phyloP scores from a whole-genome alignment of 1,284 basidiomycete genomes.

The Trametes pubescens region DNA sequence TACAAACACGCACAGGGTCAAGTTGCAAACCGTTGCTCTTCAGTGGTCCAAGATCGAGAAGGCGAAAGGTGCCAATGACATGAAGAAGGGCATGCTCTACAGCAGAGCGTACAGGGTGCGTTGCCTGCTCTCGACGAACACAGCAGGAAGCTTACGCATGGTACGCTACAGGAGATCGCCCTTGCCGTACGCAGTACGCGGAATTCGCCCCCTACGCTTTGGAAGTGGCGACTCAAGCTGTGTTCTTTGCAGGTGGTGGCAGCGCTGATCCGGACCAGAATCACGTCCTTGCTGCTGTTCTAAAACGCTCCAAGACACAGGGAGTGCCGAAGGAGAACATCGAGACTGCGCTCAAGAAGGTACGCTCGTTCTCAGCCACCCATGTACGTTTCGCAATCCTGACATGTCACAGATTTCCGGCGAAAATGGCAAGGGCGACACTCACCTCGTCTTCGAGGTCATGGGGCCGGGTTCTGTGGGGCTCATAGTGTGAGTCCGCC shows the following conservation, averaged over 20 bases:
- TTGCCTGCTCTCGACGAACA: conserved; percentile 11
- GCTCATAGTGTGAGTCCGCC: conserved; percentile 73
- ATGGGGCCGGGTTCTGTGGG: conserved; percentile 75
- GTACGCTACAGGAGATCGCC: conserved; percentile 66
- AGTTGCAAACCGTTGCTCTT: not conserved
- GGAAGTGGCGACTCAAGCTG: conserved; percentile 2
- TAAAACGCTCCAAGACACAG: conserved; percentile 68
- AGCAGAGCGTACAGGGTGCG: conserved; percentile 67
- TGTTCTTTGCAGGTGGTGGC: conserved; percentile 59
- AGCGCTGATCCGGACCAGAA: conserved; percentile 75
- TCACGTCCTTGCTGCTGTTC: conserved; percentile 62
- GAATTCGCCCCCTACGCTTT: not conserved
- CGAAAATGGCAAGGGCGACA: conserved; percentile 58
- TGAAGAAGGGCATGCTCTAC: conserved; percentile 67
- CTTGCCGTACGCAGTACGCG: conserved; percentile 69
- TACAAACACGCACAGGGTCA: no score
- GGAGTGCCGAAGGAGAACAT: conserved; percentile 85
- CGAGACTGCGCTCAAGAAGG: conserved; percentile 74
- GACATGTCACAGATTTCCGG: conserved; percentile 54
- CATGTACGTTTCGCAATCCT: conserved; percentile 3
- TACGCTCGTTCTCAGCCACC: conserved; percentile 39
- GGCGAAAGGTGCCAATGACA: conserved; percentile 78
- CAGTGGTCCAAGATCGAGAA: conserved; percentile 92
- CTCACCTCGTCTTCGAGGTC: conserved; percentile 74
- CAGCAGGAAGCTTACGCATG: not conserved